Percentiles rank a stretch among this genome's conserved stretches.
Evolutionary conservation across 306 rosid species (phyloP).

Genomic region (Prunus fruticosa): DNA sequence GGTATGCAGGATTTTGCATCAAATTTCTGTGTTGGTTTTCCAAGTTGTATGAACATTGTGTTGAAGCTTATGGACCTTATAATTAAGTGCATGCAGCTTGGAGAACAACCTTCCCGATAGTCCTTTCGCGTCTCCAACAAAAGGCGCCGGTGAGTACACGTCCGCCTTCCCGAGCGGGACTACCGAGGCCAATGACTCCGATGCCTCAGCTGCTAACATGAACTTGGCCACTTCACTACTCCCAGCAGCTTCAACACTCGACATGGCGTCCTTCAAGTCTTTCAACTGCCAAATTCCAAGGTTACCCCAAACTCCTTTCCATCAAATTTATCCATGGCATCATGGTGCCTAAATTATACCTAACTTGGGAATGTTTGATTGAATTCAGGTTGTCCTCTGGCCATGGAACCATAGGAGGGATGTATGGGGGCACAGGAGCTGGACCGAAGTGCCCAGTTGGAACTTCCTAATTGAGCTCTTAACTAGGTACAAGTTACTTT

Average conservation of each 20-base stretch:
- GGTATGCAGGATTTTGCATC: conserved; percentile 41
- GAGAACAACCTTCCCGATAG: conserved; percentile 97
- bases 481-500: conserved; percentile 26
- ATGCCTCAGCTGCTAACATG: conserved; percentile 43
- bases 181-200: conserved; percentile 45
- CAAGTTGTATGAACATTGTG: neutral
- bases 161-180: conserved; percentile 42
- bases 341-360: neutral
- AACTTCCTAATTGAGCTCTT: conserved; percentile 28
- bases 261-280: conserved; percentile 78
- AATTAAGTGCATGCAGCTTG: conserved; percentile 60
- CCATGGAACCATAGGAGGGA: conserved; percentile 71
- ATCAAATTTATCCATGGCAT: neutral
- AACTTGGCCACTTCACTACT: conserved; percentile 47
- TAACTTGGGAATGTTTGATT: neutral
- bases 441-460: conserved; percentile 69
- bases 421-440: conserved; percentile 77
- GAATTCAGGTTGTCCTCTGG: conserved; percentile 69
- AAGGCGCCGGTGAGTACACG: conserved; percentile 51
- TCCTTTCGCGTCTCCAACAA: conserved; percentile 95
- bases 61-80: conserved; percentile 6
- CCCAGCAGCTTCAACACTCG: conserved; percentile 55
- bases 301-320: conserved; percentile 24
- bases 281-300: conserved; percentile 90
- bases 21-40: conserved; percentile 15